Base-by-base conservation (phyloP, 2,329 filamentous ascomycete species). In the Calonectria leucothoes region DNA sequence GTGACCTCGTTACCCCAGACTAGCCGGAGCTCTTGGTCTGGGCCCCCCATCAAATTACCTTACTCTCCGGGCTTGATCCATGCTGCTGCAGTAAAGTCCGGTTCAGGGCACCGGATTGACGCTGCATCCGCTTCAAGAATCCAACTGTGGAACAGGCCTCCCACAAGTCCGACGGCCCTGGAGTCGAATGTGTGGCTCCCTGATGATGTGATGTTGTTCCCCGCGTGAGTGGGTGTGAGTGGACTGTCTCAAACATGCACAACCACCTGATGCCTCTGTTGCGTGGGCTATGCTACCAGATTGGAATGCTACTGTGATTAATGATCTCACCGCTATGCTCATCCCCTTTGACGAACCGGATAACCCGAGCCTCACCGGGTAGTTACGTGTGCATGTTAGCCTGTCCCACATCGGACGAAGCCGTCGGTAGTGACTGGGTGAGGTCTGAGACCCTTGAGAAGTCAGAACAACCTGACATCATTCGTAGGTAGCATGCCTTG, bases 1-100 rank as follows among this genome's bases (percentile, higher is more conserved):
- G 59, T 42, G 37, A 45, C 45, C 17, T 64, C 20, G 39, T 29
- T 66, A 55, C 64, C 64, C 64, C 64, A 37, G 45, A 66, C 52
- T 12, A 11, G 42, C 42, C 42, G 14, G 15, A 66, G 35, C 45
- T 25, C 45, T 25, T 23, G 33, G 31, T 23, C 33, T 37, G n/a
- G 23, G n/a, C 31, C 25, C 11, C 27, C 14, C n/a, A 23, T 35
- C 55, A 59, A 59, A 59, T 59, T 59, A 23, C 55, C 55, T 59
- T 59, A 12, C n/a, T 12, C 55, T 37, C n/a, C 33, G 37, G 23
- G 31, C 55, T 15, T 59, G 55, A 59, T 35, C 55, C 31, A 59
- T 59, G 55, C 31, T 37, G 55, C n/a, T 5, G n/a, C 55, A 25
- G 55, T 33, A 10, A 27, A 23, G 51, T 23, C n/a, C 12, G n/a